Evolutionary conservation across 2,329 filamentous ascomycete species (phyloP).

Genomic region (Cladosporium colombiae): DNA sequence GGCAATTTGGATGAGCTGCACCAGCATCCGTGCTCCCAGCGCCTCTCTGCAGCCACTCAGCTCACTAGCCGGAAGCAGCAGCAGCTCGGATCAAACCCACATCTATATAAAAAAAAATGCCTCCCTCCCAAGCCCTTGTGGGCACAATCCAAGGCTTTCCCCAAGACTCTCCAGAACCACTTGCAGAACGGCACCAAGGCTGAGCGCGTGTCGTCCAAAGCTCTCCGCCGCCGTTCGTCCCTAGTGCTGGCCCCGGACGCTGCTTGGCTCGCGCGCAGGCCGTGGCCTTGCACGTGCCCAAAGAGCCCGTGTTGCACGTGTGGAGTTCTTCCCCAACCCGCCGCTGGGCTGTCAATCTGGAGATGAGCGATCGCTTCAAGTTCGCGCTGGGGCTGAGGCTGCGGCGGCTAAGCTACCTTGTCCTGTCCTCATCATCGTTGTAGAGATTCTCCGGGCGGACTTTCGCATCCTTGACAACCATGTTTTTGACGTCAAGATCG

Average conservation of each 20-base stretch:
- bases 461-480: background rate
- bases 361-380: constrained; percentile 2
- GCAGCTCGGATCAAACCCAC: background rate
- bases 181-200: background rate
- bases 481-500: constrained; percentile 6
- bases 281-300: background rate
- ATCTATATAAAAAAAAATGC: background rate
- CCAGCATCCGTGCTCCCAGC: background rate
- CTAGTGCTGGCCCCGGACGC: background rate
- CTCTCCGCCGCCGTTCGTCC: background rate
- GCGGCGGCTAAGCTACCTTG: background rate
- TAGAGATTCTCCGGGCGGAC: background rate
- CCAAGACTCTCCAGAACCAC: background rate
- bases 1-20: constrained; percentile 17
- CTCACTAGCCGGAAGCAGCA: background rate
- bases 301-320: background rate
- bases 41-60: constrained; percentile 2
- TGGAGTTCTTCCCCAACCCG: constrained; percentile 5
- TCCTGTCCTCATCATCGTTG: background rate
- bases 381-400: constrained; percentile 2
- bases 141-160: background rate
- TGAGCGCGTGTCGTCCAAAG: constrained; percentile 1
- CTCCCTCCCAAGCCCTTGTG: background rate
- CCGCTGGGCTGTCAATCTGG: background rate
- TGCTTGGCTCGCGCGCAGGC: constrained; percentile 1